phyloP scores from a whole-genome alignment of 768 basidiomycete species.

The Sarcodon aspratus region DNA sequence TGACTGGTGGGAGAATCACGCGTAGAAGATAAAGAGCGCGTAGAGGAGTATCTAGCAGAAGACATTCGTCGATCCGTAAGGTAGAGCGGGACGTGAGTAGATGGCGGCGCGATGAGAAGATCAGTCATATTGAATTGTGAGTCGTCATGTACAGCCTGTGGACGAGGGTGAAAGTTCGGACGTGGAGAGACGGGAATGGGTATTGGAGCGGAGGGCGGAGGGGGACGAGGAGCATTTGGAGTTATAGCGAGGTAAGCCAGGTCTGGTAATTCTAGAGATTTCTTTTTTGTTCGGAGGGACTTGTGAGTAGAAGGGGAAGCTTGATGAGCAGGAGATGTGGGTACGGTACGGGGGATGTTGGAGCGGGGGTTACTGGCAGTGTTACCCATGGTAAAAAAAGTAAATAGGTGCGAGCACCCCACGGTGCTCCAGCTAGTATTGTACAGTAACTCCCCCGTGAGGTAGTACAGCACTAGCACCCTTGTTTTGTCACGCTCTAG shows the following conservation, averaged over 20 bases:
- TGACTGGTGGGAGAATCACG: constrained; percentile 12
- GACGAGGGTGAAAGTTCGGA: constrained; percentile 12
- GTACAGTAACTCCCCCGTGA: too few relatives aligned
- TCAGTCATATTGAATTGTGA: constrained; percentile 20
- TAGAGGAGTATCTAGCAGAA: constrained; percentile 26
- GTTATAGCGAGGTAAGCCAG: constrained; percentile 42
- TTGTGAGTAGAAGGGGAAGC: constrained; percentile 29
- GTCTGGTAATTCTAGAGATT: constrained; percentile 68
- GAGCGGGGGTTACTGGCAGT: constrained; percentile 4
- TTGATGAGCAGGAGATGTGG: constrained; percentile 6
- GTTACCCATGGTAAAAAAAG: constrained; percentile 4
- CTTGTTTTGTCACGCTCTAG: too few relatives aligned
- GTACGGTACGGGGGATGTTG: constrained; percentile 7
- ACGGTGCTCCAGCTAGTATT: too few relatives aligned
- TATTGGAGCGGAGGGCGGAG: constrained; percentile 35
- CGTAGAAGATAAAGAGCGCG: constrained; percentile 25
- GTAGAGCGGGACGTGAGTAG: constrained; percentile 27
- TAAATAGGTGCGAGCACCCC: too few relatives aligned
- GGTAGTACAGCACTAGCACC: too few relatives aligned
- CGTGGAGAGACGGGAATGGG: constrained; percentile 31
- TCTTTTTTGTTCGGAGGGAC: constrained; percentile 58
- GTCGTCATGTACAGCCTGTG: constrained; percentile 8
- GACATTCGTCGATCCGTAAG: constrained; percentile 14
- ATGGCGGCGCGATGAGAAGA: constrained; percentile 28
- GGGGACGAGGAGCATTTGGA: constrained; percentile 12